These are phyloP conservation scores for Chlorella sp. DNA, from an alignment of 139 green algal species.

Conservation along the genomic window DNA sequence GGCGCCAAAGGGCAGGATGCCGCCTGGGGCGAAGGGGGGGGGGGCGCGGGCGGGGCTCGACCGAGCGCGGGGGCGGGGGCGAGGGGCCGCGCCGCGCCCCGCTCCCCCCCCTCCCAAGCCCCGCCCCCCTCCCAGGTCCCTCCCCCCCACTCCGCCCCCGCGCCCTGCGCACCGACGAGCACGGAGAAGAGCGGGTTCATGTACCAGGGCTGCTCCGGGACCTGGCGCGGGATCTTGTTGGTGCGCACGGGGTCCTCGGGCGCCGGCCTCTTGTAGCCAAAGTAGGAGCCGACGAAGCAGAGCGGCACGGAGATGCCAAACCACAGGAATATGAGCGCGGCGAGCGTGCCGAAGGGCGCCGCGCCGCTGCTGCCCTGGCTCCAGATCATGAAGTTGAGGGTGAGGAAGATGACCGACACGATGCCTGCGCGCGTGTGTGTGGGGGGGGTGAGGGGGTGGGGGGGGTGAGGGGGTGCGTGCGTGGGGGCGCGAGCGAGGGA, in stretches of 20 bases:
- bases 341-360: constrained; percentile 95
- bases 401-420: constrained; percentile 92
- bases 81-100: no score
- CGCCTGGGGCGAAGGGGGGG: no score
- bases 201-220: constrained; percentile 98
- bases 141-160: no score
- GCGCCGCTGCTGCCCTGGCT: constrained; percentile 89
- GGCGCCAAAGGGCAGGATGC: constrained; percentile 97
- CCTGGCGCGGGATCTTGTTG: constrained; percentile 99
- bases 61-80: no score
- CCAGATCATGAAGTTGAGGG: constrained; percentile 95
- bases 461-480: no score
- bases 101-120: no score
- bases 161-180: no score
- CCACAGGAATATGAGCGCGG: constrained; percentile 97
- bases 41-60: no score
- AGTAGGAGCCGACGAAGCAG: constrained; percentile 94
- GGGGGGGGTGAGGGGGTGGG: no score
- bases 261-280: constrained; percentile 91
- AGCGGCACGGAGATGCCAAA: constrained; percentile 97
- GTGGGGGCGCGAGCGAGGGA: no score
- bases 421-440: no score
- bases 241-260: constrained; percentile 93
- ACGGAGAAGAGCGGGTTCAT: constrained; percentile 92
- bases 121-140: no score